Evolutionary conservation across 2,329 filamentous ascomycete species (phyloP).

Genomic region (Neofusicoccum parvum): DNA sequence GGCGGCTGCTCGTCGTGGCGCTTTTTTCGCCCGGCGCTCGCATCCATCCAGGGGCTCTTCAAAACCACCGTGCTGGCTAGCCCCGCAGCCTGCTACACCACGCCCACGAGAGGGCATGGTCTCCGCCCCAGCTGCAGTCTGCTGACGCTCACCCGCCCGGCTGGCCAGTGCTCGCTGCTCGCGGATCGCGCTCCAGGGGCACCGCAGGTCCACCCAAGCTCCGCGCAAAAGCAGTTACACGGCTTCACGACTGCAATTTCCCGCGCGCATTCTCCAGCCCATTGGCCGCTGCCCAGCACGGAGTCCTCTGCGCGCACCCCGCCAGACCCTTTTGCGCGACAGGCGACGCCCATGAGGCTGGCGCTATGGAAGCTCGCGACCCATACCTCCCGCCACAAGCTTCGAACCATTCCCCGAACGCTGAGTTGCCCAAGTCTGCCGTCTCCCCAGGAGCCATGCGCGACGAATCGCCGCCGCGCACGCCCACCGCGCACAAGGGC

Average conservation of each 20-base stretch:
- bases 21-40: background rate
- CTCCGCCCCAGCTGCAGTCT: background rate
- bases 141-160: background rate
- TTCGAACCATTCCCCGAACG: slow-evolving; percentile 2
- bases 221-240: slow-evolving; percentile 4
- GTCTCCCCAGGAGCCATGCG: slow-evolving; percentile 16
- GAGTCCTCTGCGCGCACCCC: slow-evolving; percentile 4
- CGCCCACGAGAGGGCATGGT: slow-evolving; percentile 3
- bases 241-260: slow-evolving; percentile 18
- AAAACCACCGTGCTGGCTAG: slow-evolving; percentile 14
- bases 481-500: slow-evolving; percentile 12
- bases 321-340: slow-evolving; percentile 20
- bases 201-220: slow-evolving; percentile 5
- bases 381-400: slow-evolving; percentile 8
- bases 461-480: slow-evolving; percentile 20
- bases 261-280: slow-evolving; percentile 16
- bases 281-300: slow-evolving; percentile 7
- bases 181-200: slow-evolving; percentile 16
- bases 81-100: slow-evolving; percentile 18
- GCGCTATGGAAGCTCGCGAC: slow-evolving; percentile 20
- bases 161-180: slow-evolving; percentile 14
- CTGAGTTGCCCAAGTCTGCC: slow-evolving; percentile 2
- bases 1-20: background rate
- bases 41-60: slow-evolving; percentile 7
- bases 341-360: slow-evolving; percentile 12